Conservation (phyloP, 1,284 basidiomycete genomes). For the Leccinum angustisporum region DNA sequence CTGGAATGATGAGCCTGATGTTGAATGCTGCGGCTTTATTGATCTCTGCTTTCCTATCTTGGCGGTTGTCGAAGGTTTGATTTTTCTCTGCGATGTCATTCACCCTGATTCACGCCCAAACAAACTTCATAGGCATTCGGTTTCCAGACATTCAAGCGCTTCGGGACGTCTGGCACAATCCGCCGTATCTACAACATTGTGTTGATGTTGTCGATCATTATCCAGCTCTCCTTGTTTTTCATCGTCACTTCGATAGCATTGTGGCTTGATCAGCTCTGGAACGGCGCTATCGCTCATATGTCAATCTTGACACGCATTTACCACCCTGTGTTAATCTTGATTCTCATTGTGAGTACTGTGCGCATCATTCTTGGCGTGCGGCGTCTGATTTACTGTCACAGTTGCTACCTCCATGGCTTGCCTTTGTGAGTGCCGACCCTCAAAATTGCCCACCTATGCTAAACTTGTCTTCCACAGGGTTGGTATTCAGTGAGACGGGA, state of each 20-base stretch:
- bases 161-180: constrained; percentile 73
- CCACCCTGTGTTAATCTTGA: constrained; percentile 54
- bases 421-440: constrained; percentile 41
- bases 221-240: constrained; percentile 77
- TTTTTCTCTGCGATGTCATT: background rate
- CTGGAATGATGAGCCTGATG: constrained; percentile 64
- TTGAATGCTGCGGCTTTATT: constrained; percentile 62
- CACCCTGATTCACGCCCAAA: background rate
- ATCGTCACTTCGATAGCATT: constrained; percentile 65
- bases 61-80: constrained; percentile 69
- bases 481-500: constrained; percentile 76
- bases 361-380: background rate
- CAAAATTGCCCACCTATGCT: constrained; percentile 5
- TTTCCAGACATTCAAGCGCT: constrained; percentile 83
- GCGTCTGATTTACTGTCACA: constrained; percentile 29
- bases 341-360: constrained; percentile 51
- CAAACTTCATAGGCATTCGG: constrained; percentile 56
- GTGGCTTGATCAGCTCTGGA: constrained; percentile 76
- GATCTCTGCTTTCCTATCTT: constrained; percentile 63
- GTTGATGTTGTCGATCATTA: constrained; percentile 65
- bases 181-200: constrained; percentile 74
- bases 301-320: constrained; percentile 46
- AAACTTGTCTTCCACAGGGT: constrained; percentile 43
- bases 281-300: constrained; percentile 58
- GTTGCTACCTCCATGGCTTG: constrained; percentile 70